A percentile compares a stretch with the other conserved stretches of the same genome.
Conservation (phyloP, 2,329 filamentous ascomycete genomes). For the Aspergillus chevalieri region DNA sequence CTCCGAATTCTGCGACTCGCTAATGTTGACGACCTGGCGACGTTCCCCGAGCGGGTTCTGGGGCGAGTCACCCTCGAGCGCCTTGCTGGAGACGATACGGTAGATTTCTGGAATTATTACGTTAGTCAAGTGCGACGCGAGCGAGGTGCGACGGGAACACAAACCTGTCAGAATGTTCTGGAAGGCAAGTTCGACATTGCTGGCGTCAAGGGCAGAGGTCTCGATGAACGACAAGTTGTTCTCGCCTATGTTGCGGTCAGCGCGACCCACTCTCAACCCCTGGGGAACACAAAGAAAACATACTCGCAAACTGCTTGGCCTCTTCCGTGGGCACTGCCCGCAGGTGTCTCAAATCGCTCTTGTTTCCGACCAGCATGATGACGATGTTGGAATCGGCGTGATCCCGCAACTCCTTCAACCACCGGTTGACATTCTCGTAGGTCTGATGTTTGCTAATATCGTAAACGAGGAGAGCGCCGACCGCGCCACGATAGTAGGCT, state of each 20-base stretch:
- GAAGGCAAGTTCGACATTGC: slow-evolving; percentile 98
- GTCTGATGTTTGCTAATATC: slow-evolving; percentile 99
- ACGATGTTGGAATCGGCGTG: slow-evolving; percentile 98
- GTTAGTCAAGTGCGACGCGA: slow-evolving; percentile 1
- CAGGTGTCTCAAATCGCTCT: slow-evolving; percentile 99
- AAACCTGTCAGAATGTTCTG: slow-evolving; percentile 98
- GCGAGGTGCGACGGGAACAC: slow-evolving; percentile 14
- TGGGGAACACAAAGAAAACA: slow-evolving; percentile 24
- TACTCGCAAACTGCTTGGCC: slow-evolving; percentile 95
- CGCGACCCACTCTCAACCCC: not conserved
- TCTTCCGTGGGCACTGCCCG: slow-evolving; percentile 96
- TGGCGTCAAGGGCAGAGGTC: slow-evolving; percentile 95
- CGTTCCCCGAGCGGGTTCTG: slow-evolving; percentile 74
- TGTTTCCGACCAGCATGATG: slow-evolving; percentile 99
- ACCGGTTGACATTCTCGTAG: slow-evolving; percentile 97
- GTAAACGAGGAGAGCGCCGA: slow-evolving; percentile 95
- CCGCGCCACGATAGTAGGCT: slow-evolving; percentile 96
- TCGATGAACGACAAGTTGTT: slow-evolving; percentile 99
- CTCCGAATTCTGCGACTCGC: slow-evolving; percentile 73
- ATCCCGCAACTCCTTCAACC: slow-evolving; percentile 97
- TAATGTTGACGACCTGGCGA: slow-evolving; percentile 74
- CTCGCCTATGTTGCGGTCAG: slow-evolving; percentile 60
- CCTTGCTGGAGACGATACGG: slow-evolving; percentile 97
- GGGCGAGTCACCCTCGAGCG: slow-evolving; percentile 78
- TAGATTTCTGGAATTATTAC: slow-evolving; percentile 71